Percentiles rank a stretch among this genome's conserved stretches.
Conservation (phyloP, 2,329 filamentous ascomycete genomes). For the Fusarium guadeloupense region DNA sequence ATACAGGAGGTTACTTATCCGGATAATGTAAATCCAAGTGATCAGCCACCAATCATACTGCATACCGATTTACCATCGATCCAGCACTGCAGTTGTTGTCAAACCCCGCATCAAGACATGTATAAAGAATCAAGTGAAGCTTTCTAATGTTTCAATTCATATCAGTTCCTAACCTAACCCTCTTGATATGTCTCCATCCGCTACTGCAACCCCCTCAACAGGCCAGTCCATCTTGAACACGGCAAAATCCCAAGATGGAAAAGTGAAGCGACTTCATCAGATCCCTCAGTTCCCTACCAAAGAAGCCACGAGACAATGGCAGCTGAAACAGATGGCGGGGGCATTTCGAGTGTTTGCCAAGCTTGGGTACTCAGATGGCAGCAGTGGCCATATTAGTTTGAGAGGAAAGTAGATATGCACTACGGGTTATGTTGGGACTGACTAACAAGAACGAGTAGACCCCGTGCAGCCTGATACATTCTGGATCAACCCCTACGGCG, state of each 20-base stretch:
- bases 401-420: slow-evolving; percentile 23
- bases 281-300: slow-evolving; percentile 32
- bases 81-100: not conserved
- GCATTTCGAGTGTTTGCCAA: slow-evolving; percentile 60
- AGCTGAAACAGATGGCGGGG: slow-evolving; percentile 53
- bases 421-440: fast-evolving
- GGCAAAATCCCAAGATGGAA: slow-evolving; percentile 12
- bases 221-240: slow-evolving; percentile 24
- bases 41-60: slow-evolving; percentile 16
- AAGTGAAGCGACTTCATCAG: slow-evolving; percentile 28
- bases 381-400: slow-evolving; percentile 58
- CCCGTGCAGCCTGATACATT: slow-evolving; percentile 48
- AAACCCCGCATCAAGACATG: slow-evolving; percentile 4
- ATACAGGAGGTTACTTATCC: not conserved
- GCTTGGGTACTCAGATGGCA: slow-evolving; percentile 56
- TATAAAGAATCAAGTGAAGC: not conserved
- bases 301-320: slow-evolving; percentile 44
- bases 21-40: slow-evolving; percentile 8
- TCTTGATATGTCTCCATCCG: slow-evolving; percentile 25
- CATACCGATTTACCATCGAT: slow-evolving; percentile 11
- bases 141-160: no score
- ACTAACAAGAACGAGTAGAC: slow-evolving; percentile 39
- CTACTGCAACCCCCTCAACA: not conserved
- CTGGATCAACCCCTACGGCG: slow-evolving; percentile 66
- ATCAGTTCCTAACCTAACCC: not conserved